Conservation (phyloP, 2,329 filamentous ascomycete genomes). For the Cyphellophora europaea region DNA sequence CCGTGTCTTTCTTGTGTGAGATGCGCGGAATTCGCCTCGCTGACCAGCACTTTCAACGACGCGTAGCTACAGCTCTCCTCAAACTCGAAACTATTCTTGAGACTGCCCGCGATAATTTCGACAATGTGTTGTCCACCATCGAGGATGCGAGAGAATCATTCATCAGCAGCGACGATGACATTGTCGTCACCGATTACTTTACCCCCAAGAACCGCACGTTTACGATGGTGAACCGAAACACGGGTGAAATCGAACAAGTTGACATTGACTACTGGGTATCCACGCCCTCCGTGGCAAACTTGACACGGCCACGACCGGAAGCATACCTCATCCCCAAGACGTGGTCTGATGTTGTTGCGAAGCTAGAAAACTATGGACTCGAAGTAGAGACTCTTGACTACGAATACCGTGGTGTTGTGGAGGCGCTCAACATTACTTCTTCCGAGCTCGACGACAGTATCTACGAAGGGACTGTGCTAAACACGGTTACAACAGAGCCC, state of each 20-base stretch:
- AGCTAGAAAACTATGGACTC: slow-evolving; percentile 2
- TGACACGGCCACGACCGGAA: slow-evolving; percentile 4
- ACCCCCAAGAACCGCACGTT: slow-evolving; percentile 2
- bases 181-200: slow-evolving; percentile 5
- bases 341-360: slow-evolving; percentile 4
- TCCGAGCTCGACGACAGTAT: not conserved
- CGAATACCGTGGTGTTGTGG: slow-evolving; percentile 2
- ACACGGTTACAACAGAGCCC: slow-evolving; percentile 3
- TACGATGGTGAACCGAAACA: slow-evolving; percentile 4
- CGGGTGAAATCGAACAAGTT: slow-evolving; percentile 3
- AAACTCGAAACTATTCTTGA: slow-evolving; percentile 7
- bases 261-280: slow-evolving; percentile 1
- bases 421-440: slow-evolving; percentile 5
- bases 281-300: slow-evolving; percentile 2
- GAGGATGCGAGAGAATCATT: slow-evolving; percentile 2
- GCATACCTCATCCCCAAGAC: slow-evolving; percentile 5
- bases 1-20: slow-evolving; percentile 6
- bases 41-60: slow-evolving; percentile 7
- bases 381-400: slow-evolving; percentile 5
- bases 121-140: slow-evolving; percentile 1
- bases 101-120: slow-evolving; percentile 4
- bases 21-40: slow-evolving; percentile 5
- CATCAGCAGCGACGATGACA: slow-evolving; percentile 3
- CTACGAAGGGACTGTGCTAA: slow-evolving; percentile 3
- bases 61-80: slow-evolving; percentile 3